Base-by-base conservation (phyloP, 805 yeast species). In the Middelhovenomyces tepae region DNA sequence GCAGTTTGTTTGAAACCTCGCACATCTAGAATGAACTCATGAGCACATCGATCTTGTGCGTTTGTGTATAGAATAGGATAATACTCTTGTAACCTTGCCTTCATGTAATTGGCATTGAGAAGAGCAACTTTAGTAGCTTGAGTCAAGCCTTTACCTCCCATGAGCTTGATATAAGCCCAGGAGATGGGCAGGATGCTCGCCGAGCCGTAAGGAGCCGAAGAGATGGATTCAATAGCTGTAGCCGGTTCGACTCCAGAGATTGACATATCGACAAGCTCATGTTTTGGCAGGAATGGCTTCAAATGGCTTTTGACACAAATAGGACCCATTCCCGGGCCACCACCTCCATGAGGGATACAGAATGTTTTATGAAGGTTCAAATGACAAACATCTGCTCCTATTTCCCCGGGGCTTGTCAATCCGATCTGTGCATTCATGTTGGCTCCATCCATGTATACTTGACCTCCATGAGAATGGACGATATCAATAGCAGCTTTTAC, bases 371-470 rank as follows among this genome's bases (percentile, higher is more conserved):
- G 98, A 54, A 91, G 68, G 58, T 91, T 91, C 64, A 91, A 71
- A 53, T 91, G 98, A 59, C 98, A 91, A 26, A 91, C 97, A 62
- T 91, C 98, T 8, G 97, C 97, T 34, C 96, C 97, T 47, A 91
- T 65, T 53, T 86, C 96, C 38, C 97, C 98, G 7, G 98, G 97
- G 5, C 94, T 82, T 0, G 97, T 89, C 39, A 91, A 68, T 9
- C 98, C 98, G 31, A 91, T 94, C 63, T 91, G 98, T 0, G 98
- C 98, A 57, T 91, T 91, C 98, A 91, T 91, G 62, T 91, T 91
- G 36, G 98, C 98, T 56, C 98, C 98, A 60, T 91, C 98, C 62
- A 89, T 66, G 62, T 91, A 91, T 14, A 91, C 97, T 59, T 87
- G 94, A 16, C 96, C 98, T 36, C 98, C 97, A 49, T 78, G 58